These are phyloP conservation scores for Pseudisothecium myosuroides DNA, from an alignment of 225 moss, liverwort and hornwort genomes.

Conservation along the genomic window DNA sequence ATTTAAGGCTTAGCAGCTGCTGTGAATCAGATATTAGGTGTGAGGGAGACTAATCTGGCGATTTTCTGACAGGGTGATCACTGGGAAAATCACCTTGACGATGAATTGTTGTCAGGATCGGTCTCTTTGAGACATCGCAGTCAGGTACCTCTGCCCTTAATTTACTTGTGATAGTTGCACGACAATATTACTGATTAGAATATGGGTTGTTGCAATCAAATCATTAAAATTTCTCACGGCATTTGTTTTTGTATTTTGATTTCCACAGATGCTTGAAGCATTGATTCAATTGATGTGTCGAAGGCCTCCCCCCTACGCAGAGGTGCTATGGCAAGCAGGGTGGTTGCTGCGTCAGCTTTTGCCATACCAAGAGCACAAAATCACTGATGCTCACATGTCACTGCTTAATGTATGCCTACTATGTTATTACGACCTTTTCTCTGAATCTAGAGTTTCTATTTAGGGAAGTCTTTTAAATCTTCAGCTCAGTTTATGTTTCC, in stretches of 20 bases:
- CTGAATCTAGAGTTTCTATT: background rate
- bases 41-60: background rate
- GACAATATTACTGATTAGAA: background rate
- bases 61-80: conserved; percentile 23
- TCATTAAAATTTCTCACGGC: background rate
- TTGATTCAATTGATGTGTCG: conserved; percentile 85
- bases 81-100: conserved; percentile 45
- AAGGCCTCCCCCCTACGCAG: conserved; percentile 79
- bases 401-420: conserved; percentile 63
- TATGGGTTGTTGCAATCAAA: background rate
- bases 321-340: conserved; percentile 98
- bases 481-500: background rate
- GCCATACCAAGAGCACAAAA: conserved; percentile 74
- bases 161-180: background rate
- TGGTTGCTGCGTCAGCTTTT: conserved; percentile 93
- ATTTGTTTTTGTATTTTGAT: background rate
- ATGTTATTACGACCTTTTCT: background rate
- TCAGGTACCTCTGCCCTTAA: conserved; percentile 10
- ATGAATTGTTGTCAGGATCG: conserved; percentile 49
- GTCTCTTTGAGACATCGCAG: conserved; percentile 49
- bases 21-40: background rate
- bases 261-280: conserved; percentile 76
- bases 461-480: background rate
- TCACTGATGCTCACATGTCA: conserved; percentile 53
- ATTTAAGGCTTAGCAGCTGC: background rate